Evolutionary conservation across 2,329 filamentous ascomycete species (phyloP), one percentile per base, ranked within the genome.

Genomic region (Dactylonectria estremocensis): DNA sequence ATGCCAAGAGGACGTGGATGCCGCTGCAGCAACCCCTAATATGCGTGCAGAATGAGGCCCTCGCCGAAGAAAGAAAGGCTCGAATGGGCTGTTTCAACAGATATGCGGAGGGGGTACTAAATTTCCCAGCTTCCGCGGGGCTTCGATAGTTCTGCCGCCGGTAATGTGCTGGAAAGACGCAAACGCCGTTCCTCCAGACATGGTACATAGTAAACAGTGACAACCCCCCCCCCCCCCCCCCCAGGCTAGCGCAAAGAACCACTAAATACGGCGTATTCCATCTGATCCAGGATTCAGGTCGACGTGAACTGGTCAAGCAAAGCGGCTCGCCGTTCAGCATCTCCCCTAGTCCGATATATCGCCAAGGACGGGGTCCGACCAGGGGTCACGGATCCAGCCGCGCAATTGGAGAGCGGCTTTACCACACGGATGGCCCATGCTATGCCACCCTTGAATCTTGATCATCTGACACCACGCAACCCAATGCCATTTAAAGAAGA

Each of bases 391-490:
- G 55, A 45, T 45, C 14, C 37, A 54, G 18, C 48, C 61, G 61
- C 62, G 40, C 45, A 33, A 62, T 56, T 14, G 40, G 60, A 52
- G 46, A 43, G 31, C 43, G 24, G 24, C 4, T 7, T 48, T 45
- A 28, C 31, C 49, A 31, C 1, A 3, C 3, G 10, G 20, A 45
- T 60, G 35, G 61, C 53, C 62, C 62, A 28, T 43, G 49, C 40
- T 57, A 14, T 9, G 11, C 14, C 16, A 55, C 43, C 62, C 62
- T 18, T 50, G 56, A 55, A 43, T 56, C 62, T 18, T 50, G 56
- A 56, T 61, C 63, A 65, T 65, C 40, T 61, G 63, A 65, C 43
- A 28, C 57, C 56, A 50, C 43, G 63, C 31, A 65, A 65, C 22
- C 18, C n/a, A 8, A 48, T 57, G 22, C 16, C 53, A 28, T 22